Evolutionary conservation across 495 filamentous ascomycete genomes (phyloP), one percentile per base, ranked within the genome.

Genomic region (Polyplosphaeria fusca): DNA sequence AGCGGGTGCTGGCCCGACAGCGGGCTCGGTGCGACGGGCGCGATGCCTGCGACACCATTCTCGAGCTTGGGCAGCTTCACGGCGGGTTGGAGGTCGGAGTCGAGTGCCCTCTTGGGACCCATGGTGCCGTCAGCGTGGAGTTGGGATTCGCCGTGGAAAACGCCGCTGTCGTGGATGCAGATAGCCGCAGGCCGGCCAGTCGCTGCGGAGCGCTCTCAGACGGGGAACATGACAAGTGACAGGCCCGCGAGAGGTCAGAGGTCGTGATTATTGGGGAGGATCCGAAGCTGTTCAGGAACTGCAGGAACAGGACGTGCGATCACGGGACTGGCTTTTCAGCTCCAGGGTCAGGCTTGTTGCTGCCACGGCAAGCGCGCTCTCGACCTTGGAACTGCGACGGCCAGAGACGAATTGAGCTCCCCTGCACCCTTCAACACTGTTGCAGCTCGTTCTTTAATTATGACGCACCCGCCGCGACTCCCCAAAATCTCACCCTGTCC

Each of bases 1-100:
- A 14, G 18, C 19, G 12, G 30, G 16, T 23, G 60, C 43, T 53
- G 50, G 35, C 48, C 46, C 13, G 48, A n/a, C 48, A 63, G 24
- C 14, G 60, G 60, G 19, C 30, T 50, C n/a, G n/a, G n/a, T n/a
- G n/a, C n/a, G n/a, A n/a, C n/a, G n/a, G n/a, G n/a, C n/a, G n/a
- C n/a, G n/a, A n/a, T n/a, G 1, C 13, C 5, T 61, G 48, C 30
- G 20, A 87, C 87, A 44, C 88, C 82, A 23, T 82, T 67, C 61
- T 69, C 64, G 38, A 52, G 37, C 30, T 68, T 66, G 41, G 59
- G 56, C 12, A 60, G 19, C 50, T 66, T 68, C 55, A 14, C 44
- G 39, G 7, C 40, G 2, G 40, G 55, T 39, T 47, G 45, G 30
- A 58, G 44, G 28, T 47, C 51, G 14, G 37, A 40, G 12, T 63